Conservation (phyloP, 2,329 filamentous ascomycete genomes). For the Colletotrichum sp. region DNA sequence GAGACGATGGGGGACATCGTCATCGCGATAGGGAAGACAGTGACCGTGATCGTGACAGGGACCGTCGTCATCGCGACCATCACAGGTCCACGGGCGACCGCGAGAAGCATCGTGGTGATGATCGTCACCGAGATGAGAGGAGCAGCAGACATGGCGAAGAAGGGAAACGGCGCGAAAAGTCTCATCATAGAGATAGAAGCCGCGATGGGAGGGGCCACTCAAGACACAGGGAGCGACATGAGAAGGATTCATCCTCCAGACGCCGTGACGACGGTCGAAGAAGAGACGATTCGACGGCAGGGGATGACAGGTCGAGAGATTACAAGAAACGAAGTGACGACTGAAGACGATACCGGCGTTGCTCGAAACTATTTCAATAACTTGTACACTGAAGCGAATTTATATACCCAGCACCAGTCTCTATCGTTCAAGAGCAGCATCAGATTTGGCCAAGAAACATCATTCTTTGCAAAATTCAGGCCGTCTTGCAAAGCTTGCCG, state of each 20-base stretch:
- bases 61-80: background rate
- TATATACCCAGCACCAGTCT: background rate
- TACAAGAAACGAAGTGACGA: background rate
- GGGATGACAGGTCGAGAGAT: background rate
- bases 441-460: background rate
- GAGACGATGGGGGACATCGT: background rate
- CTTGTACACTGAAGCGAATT: background rate
- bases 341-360: background rate
- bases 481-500: constrained; percentile 8
- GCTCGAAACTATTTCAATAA: background rate
- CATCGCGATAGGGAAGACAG: background rate
- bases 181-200: background rate
- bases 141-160: background rate
- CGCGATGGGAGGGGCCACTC: background rate
- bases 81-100: background rate
- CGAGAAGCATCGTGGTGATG: background rate
- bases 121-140: background rate
- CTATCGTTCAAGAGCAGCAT: background rate
- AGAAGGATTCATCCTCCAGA: background rate
- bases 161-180: background rate
- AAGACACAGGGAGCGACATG: background rate
- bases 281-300: background rate
- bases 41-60: background rate
- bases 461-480: background rate
- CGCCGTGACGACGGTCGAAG: background rate